Evolutionary conservation across 1,284 basidiomycete genomes (phyloP), one percentile per base, ranked within the genome.

Genomic region (Ganoderma boninense): DNA sequence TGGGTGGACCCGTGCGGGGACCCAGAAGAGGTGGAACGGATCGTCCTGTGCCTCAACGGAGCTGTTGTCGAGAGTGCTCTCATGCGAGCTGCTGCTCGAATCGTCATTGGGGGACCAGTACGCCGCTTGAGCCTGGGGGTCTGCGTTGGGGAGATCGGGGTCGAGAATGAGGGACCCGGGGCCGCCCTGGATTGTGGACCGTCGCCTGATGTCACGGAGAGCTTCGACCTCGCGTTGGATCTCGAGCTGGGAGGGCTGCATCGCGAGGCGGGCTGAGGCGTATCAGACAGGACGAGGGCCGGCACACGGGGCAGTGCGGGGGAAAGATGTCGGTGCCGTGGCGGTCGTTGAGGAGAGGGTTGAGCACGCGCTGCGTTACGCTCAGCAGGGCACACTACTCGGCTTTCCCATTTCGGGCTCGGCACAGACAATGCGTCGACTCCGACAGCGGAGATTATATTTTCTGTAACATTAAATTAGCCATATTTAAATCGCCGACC

Each of bases 1-100:
- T 26, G 97, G 98, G 80, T 99, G 97, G 29, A 98, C 86, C 68
- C 94, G 91, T 18, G 97, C 97, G 52, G 97, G 97, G 20, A 99
- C 96, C 97, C 97, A 99, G 85, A 98, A 99, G 71, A 98, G 90
- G 81, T 95, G 92, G 77, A 91, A 90, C 11, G 92, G 92, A 83
- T 95, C 93, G 77, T 93, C 91, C 81, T 69, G 69, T 1, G 68
- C 67, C 26, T 63, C 63, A 52, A 65, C 69, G 20, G 73, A 68
- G 56, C 65, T 65, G 32, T 56, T 29, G n/a, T 74, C 73, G 18
- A 67, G 67, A 64, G 69, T 69, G 64, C 73, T 74, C 67, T 74
- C 73, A 57, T 74, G 73, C 46, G 73, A 74, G 74, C 82, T 86
- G 75, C 83, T 84, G 62, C 84, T 84, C 68, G 84, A 85, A 68